A percentile compares a stretch with the other conserved stretches of the same genome.
Evolutionary conservation across 2,329 filamentous ascomycete genomes (phyloP).

Genomic region (Phaeosphaeriaceae sp.): DNA sequence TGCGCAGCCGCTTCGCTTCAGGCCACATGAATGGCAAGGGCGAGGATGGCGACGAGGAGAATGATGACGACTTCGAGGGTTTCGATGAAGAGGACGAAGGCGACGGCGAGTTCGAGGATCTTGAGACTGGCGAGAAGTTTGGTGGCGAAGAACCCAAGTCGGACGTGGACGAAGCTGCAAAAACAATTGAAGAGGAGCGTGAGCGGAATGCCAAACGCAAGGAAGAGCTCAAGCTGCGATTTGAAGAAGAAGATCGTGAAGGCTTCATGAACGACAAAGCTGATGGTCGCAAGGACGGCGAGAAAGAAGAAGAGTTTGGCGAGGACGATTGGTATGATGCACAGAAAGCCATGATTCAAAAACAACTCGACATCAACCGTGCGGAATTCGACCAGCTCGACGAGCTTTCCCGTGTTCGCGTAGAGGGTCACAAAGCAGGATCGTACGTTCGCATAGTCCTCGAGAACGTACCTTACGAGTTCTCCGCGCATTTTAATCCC

Average conservation of each 20-base stretch:
- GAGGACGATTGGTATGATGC: slow-evolving; percentile 99
- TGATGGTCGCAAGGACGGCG: slow-evolving; percentile 72
- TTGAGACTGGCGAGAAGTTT: slow-evolving; percentile 76
- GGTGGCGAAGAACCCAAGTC: slow-evolving; percentile 49
- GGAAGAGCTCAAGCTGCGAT: slow-evolving; percentile 91
- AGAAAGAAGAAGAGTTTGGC: slow-evolving; percentile 79
- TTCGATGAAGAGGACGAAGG: slow-evolving; percentile 69
- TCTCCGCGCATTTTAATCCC: slow-evolving; percentile 81
- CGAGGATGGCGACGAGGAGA: slow-evolving; percentile 49
- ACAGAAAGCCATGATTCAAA: slow-evolving; percentile 93
- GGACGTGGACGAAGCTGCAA: slow-evolving; percentile 53
- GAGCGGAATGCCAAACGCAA: slow-evolving; percentile 90
- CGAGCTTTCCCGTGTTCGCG: slow-evolving; percentile 78
- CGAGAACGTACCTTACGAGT: slow-evolving; percentile 88
- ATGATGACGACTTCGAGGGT: slow-evolving; percentile 63
- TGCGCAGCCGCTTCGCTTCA: slow-evolving; percentile 79
- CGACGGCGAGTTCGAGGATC: slow-evolving; percentile 83
- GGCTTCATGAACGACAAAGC: slow-evolving; percentile 92
- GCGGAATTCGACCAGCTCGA: slow-evolving; percentile 90
- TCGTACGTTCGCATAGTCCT: slow-evolving; percentile 93
- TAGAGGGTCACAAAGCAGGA: slow-evolving; percentile 90
- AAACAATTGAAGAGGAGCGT: slow-evolving; percentile 81
- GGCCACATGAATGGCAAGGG: slow-evolving; percentile 62
- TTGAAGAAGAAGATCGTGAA: slow-evolving; percentile 98
- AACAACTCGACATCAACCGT: slow-evolving; percentile 96